Evolutionary conservation across 1,284 basidiomycete species (phyloP).

Genomic region (Austroboletus rostrupii): DNA sequence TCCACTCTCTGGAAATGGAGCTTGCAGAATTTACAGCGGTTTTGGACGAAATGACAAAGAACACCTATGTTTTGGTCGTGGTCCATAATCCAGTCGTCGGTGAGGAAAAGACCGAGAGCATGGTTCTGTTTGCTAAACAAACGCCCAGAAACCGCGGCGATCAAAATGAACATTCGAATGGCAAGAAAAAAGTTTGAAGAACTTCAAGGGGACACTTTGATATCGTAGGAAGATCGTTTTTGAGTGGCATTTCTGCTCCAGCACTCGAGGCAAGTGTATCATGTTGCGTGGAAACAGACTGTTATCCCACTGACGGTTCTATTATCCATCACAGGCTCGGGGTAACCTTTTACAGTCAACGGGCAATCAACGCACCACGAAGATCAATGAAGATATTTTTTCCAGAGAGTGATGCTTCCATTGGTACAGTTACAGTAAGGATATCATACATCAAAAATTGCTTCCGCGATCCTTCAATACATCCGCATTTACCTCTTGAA

Average conservation of each 20-base stretch:
- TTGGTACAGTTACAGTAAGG: slow-evolving; percentile 8
- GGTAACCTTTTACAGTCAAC: not conserved
- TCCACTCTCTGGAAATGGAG: slow-evolving; percentile 78
- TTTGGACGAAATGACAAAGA: slow-evolving; percentile 91
- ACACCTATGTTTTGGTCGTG: slow-evolving; percentile 91
- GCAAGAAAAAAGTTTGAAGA: slow-evolving; percentile 82
- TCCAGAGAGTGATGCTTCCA: not conserved
- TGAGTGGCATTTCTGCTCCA: not conserved
- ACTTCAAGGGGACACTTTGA: slow-evolving; percentile 59
- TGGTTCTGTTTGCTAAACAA: not conserved
- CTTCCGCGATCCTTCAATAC: slow-evolving; percentile 25
- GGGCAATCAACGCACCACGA: not conserved
- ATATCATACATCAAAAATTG: slow-evolving; percentile 11
- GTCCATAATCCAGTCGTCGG: slow-evolving; percentile 86
- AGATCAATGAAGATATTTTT: not conserved
- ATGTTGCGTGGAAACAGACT: not conserved
- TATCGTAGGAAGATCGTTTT: slow-evolving; percentile 13
- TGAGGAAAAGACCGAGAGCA: slow-evolving; percentile 33
- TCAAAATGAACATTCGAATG: slow-evolving; percentile 80
- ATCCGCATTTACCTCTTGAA: slow-evolving; percentile 51
- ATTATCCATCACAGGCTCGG: not conserved
- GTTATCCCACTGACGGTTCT: not conserved
- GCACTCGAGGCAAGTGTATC: slow-evolving; percentile 1
- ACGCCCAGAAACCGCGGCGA: slow-evolving; percentile 70
- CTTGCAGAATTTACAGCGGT: slow-evolving; percentile 84